Percentiles rank a stretch among this genome's conserved stretches.
These are phyloP conservation scores for Cytospora piceicola DNA, from an alignment of 2,329 filamentous ascomycete species.

Conservation along the genomic window DNA sequence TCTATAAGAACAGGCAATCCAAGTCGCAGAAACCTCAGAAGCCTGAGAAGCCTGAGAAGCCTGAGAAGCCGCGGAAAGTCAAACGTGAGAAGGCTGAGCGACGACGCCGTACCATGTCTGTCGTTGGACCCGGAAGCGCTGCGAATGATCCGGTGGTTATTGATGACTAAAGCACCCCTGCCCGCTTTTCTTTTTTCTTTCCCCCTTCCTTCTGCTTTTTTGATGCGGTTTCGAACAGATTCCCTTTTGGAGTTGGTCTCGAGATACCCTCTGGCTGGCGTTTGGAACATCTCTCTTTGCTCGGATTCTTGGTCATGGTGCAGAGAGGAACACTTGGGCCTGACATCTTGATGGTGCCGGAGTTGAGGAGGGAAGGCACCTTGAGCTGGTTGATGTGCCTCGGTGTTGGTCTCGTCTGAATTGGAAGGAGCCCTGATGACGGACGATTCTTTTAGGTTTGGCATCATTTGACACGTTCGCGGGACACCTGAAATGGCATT, in stretches of 20 bases:
- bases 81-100: slow-evolving; percentile 9
- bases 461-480: neutral
- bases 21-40: neutral
- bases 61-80: neutral
- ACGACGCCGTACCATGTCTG: slow-evolving; percentile 9
- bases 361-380: neutral
- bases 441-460: neutral
- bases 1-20: slow-evolving; percentile 6
- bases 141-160: slow-evolving; percentile 14
- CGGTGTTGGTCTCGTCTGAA: neutral
- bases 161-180: neutral
- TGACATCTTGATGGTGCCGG: neutral
- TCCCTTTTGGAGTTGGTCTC: slow-evolving; percentile 13
- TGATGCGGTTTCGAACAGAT: neutral
- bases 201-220: neutral
- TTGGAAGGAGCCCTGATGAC: neutral
- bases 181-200: neutral
- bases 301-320: slow-evolving; percentile 3
- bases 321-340: neutral
- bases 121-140: slow-evolving; percentile 1
- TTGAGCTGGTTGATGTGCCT: neutral
- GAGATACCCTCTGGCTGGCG: slow-evolving; percentile 7
- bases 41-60: neutral
- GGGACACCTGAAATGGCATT: neutral
- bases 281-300: slow-evolving; percentile 4